Base-by-base conservation (phyloP, 345 rosid genomes). In the Citropsis articulata region DNA sequence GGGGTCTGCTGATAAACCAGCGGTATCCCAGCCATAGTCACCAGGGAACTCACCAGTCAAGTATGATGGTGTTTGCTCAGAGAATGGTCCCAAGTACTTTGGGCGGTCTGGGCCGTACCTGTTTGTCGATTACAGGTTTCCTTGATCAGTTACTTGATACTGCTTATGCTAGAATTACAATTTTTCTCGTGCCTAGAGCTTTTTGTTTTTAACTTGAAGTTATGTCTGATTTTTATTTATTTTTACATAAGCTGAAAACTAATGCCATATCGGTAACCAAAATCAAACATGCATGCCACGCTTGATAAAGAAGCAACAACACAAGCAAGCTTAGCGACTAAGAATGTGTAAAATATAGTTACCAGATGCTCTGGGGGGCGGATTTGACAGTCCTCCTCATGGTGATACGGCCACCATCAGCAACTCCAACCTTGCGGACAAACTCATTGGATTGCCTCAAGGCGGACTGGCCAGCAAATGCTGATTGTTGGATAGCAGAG, bases 21-120 rank as follows among this genome's bases (percentile, higher is more conserved):
- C 98, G n/a, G 97, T 92, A 87, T 95, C 99, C 99, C 99, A 93
- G 55, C 98, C 98, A 18, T 95, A 95, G 86, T 94, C 98, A 60
- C 97, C 97, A 0, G 97, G 94, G 86, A 91, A 93, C 71, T 94
- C 98, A n/a, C 98, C 97, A 1, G 95, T 95, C 77, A 95, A 83
- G 92, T 93, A 93, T 0, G 98, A 91, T 24, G 98, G 98, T 27
- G 91, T 95, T 85, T 93, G 97, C 90, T 95, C 97, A 0, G 97
- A 93, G 91, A 92, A 95, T 72, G 99, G 98, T 16, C 99, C 99
- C 86, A 93, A 86, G 88, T 86, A 95, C 86, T 95, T 95, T 5
- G 98, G 99, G 66, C 99, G 95, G 89, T 95, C 99, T 59, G 95
- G 91, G 72, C 99, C 99, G n/a, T 95, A 95, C 98, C 98, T 95